Percentiles rank a stretch among this genome's conserved stretches.
These are phyloP conservation scores for Pistacia integerrima DNA, from an alignment of 345 rosid genomes.

Conservation along the genomic window DNA sequence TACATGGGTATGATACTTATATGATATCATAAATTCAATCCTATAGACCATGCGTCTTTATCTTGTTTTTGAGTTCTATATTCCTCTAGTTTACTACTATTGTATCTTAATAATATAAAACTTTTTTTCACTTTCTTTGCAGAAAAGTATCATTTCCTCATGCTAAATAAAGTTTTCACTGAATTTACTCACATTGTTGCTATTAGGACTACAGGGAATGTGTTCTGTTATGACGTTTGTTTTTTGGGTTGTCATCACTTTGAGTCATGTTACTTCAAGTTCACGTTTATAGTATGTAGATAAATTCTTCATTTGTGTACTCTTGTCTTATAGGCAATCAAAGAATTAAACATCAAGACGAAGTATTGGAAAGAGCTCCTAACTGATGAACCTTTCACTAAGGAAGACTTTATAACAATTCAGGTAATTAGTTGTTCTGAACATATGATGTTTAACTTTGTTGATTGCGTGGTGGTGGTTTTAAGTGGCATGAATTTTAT, in stretches of 20 bases:
- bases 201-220: slow-evolving; percentile 86
- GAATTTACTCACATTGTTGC: slow-evolving; percentile 92
- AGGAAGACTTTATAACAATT: slow-evolving; percentile 80
- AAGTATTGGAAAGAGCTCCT: slow-evolving; percentile 93
- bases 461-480: slow-evolving; percentile 13
- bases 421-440: slow-evolving; percentile 46
- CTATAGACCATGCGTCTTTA: background rate
- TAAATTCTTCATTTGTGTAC: slow-evolving; percentile 12
- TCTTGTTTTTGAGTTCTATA: background rate
- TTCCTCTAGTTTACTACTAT: slow-evolving; percentile 7
- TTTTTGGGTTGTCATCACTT: slow-evolving; percentile 9
- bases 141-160: slow-evolving; percentile 92
- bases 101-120: background rate
- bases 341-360: slow-evolving; percentile 88
- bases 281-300: slow-evolving; percentile 12
- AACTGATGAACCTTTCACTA: slow-evolving; percentile 79
- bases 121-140: slow-evolving; percentile 21
- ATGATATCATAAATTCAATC: background rate
- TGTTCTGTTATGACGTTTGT: slow-evolving; percentile 83
- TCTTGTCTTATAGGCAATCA: slow-evolving; percentile 61
- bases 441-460: slow-evolving; percentile 13
- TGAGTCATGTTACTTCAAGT: slow-evolving; percentile 9
- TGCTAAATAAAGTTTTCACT: slow-evolving; percentile 89
- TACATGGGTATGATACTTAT: background rate
- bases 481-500: background rate